Conservation (phyloP, 108 stramenopile genomes). For the Skeletonema marinoi region DNA sequence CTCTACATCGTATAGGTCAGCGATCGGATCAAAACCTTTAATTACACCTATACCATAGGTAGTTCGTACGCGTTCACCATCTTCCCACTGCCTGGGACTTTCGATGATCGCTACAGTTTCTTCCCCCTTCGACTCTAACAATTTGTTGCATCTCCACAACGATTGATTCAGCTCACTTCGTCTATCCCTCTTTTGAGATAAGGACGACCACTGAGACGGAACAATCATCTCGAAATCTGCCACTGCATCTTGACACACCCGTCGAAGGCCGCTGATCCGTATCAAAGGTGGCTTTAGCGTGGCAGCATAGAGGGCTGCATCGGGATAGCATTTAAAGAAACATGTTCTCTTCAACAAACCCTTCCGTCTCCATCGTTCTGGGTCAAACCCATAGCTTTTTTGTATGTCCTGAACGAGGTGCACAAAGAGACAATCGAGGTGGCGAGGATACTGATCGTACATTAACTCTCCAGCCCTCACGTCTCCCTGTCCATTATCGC, state of each 20-base stretch:
- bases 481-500: constrained; percentile 99
- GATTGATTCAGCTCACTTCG: constrained; percentile 85
- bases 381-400: constrained; percentile 79
- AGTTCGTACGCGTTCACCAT: constrained; percentile 81
- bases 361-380: constrained; percentile 74
- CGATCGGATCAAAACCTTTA: constrained; percentile 66
- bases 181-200: constrained; percentile 69
- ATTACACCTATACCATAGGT: constrained; percentile 81
- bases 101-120: constrained; percentile 63
- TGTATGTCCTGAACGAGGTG: constrained; percentile 82
- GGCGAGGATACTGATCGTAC: constrained; percentile 83
- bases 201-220: constrained; percentile 77
- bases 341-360: constrained; percentile 65
- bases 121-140: constrained; percentile 48
- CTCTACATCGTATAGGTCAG: constrained; percentile 83
- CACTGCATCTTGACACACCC: constrained; percentile 85
- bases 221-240: constrained; percentile 75
- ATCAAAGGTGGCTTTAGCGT: constrained; percentile 78
- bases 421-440: constrained; percentile 89
- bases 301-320: constrained; percentile 94
- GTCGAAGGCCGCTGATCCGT: constrained; percentile 68
- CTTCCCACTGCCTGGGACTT: constrained; percentile 62
- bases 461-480: constrained; percentile 96
- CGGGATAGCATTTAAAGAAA: constrained; percentile 93
- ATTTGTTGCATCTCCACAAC: constrained; percentile 73